Conservation (phyloP, 352 stramenopile genomes). For the Globisporangium solare region DNA sequence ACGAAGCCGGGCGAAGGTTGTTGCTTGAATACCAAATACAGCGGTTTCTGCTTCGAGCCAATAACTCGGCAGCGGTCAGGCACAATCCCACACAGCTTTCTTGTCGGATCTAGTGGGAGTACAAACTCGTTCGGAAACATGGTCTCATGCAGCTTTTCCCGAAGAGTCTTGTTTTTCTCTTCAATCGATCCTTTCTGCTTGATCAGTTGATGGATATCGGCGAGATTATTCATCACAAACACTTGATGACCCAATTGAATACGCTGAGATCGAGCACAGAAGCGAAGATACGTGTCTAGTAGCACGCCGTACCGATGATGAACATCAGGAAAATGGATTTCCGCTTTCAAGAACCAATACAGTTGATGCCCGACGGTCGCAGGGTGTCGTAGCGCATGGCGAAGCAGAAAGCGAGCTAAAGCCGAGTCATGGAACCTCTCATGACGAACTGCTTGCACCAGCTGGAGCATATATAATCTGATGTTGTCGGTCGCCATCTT, state of each 20-base stretch:
- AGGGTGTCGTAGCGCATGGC: conserved; percentile 59
- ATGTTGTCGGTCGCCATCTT: conserved; percentile 76
- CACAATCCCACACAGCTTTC: conserved; percentile 35
- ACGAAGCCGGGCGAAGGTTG: conserved; percentile 32
- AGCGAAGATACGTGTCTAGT: conserved; percentile 12
- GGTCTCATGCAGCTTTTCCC: conserved; percentile 6
- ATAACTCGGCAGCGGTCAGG: conserved; percentile 84
- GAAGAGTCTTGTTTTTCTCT: conserved; percentile 17
- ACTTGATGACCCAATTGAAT: conserved; percentile 75
- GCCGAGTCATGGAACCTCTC: conserved; percentile 74
- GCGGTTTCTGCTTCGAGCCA: conserved; percentile 89
- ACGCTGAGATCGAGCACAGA: neutral
- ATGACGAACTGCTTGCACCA: conserved; percentile 78
- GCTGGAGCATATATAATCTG: conserved; percentile 73
- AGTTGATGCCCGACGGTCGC: conserved; percentile 68
- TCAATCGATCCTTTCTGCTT: conserved; percentile 8
- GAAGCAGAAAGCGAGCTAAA: conserved; percentile 67
- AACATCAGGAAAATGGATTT: conserved; percentile 33
- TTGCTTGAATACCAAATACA: conserved; percentile 50
- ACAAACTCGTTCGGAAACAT: conserved; percentile 17
- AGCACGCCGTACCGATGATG: conserved; percentile 15
- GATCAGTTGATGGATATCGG: conserved; percentile 32
- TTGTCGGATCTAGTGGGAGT: conserved; percentile 17
- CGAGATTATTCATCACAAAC: conserved; percentile 88
- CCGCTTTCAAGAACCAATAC: conserved; percentile 77